Conservation (phyloP, 179 eudicot species). For the Nepenthes alata region DNA sequence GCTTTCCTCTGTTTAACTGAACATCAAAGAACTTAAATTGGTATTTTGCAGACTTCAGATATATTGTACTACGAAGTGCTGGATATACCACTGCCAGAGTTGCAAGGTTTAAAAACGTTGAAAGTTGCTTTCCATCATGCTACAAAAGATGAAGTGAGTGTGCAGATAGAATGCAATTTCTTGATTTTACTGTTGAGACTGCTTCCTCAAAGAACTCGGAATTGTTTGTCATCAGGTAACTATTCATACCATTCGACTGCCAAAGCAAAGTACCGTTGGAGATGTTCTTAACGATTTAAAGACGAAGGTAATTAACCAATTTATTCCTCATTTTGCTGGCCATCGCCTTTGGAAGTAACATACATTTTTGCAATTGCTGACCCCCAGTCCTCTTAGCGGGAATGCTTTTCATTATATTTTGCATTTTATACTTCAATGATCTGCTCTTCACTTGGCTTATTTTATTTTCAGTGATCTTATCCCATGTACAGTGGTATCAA, state of each 20-base stretch:
- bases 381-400: too few species aligned
- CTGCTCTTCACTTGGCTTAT: not conserved
- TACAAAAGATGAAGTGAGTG: slow-evolving; percentile 59
- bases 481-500: not conserved
- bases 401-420: not conserved
- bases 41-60: slow-evolving; percentile 43
- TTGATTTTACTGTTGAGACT: not conserved
- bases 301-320: slow-evolving; percentile 34
- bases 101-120: slow-evolving; percentile 67
- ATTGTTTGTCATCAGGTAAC: slow-evolving; percentile 35
- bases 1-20: not conserved
- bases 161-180: not conserved
- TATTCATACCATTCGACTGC: slow-evolving; percentile 59
- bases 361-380: too few species aligned
- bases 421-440: not conserved
- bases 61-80: slow-evolving; percentile 78
- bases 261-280: slow-evolving; percentile 77
- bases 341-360: too few species aligned
- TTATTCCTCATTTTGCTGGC: not conserved
- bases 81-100: slow-evolving; percentile 84
- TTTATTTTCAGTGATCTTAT: not conserved
- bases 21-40: not conserved
- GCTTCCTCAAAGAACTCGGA: not conserved
- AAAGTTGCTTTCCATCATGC: slow-evolving; percentile 73
- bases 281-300: slow-evolving; percentile 72